Conservation (phyloP, 768 basidiomycete genomes). For the Tephrocybe rancida region DNA sequence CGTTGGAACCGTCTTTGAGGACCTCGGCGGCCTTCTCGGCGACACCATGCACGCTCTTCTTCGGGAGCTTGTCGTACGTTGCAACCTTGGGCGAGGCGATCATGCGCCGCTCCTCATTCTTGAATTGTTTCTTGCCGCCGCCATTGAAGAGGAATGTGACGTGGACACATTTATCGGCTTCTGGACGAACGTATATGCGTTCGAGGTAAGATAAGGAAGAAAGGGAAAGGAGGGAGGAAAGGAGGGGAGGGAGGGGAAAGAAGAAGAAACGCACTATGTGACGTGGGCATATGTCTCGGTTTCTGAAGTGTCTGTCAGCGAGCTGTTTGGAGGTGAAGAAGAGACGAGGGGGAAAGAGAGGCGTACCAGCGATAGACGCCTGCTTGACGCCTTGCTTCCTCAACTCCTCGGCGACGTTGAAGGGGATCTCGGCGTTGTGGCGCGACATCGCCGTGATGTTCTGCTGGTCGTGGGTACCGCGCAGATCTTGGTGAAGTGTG, state of each 20-base stretch:
- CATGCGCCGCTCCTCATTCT: constrained; percentile 81
- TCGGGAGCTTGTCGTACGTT: constrained; percentile 90
- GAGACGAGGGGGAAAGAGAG: background rate
- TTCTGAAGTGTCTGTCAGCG: too few relatives aligned
- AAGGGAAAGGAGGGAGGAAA: too few relatives aligned
- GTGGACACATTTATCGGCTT: constrained; percentile 98
- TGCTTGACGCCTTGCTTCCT: constrained; percentile 79
- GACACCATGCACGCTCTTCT: constrained; percentile 87
- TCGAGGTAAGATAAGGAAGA: too few relatives aligned
- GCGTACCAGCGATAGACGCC: constrained; percentile 42
- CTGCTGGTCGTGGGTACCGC: constrained; percentile 39
- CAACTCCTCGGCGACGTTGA: constrained; percentile 88
- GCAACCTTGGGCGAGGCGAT: constrained; percentile 92
- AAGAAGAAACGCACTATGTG: too few relatives aligned
- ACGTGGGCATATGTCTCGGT: too few relatives aligned
- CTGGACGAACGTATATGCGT: too few relatives aligned
- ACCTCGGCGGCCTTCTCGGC: constrained; percentile 93
- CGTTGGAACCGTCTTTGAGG: constrained; percentile 65
- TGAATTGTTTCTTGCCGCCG: constrained; percentile 91
- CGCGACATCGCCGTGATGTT: constrained; percentile 92
- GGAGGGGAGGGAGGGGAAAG: background rate
- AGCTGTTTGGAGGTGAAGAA: background rate
- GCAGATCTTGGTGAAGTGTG: background rate
- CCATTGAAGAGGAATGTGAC: constrained; percentile 99
- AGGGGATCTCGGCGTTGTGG: constrained; percentile 91